Percentiles rank a stretch among this genome's conserved stretches.
Conservation (phyloP, 139 green algal genomes). For the Asterochloris erici region DNA sequence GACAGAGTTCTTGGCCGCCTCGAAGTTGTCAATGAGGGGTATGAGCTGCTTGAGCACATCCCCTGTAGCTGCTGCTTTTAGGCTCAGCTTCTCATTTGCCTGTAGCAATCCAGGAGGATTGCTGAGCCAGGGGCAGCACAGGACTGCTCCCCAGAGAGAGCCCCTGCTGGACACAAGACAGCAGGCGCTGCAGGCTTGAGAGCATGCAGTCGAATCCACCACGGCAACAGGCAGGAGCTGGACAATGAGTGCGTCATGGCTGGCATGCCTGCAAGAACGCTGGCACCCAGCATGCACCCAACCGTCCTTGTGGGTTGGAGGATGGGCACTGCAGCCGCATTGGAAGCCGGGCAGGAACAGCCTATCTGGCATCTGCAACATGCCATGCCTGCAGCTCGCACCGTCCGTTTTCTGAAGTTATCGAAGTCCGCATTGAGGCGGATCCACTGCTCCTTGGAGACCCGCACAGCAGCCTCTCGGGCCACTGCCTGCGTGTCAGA, state of each 20-base stretch:
- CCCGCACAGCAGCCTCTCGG: slow-evolving; percentile 8
- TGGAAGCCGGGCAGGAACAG: too few relatives aligned
- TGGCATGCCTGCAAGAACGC: too few relatives aligned
- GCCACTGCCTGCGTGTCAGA: slow-evolving; percentile 27
- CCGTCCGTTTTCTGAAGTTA: slow-evolving; percentile 94
- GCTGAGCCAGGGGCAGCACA: too few relatives aligned
- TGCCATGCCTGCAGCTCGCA: not conserved
- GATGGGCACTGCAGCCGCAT: too few relatives aligned
- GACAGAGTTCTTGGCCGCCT: slow-evolving; percentile 76
- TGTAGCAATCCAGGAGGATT: slow-evolving; percentile 20
- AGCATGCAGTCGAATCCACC: too few relatives aligned
- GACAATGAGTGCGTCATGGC: too few relatives aligned
- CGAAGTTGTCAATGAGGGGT: slow-evolving; percentile 95
- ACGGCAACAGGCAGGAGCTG: too few relatives aligned
- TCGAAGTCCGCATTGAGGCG: slow-evolving; percentile 97
- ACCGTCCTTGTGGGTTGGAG: too few relatives aligned
- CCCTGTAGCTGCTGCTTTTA: slow-evolving; percentile 55
- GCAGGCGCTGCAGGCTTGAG: too few relatives aligned
- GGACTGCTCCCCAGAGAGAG: too few relatives aligned
- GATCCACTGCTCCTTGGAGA: slow-evolving; percentile 79
- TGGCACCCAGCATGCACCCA: too few relatives aligned
- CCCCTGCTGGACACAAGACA: too few relatives aligned
- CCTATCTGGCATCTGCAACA: not conserved
- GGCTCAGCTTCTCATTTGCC: slow-evolving; percentile 70
- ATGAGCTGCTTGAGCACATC: slow-evolving; percentile 76